phyloP scores from a whole-genome alignment of 306 rosid genomes.

The Gastrolobium bilobum region DNA sequence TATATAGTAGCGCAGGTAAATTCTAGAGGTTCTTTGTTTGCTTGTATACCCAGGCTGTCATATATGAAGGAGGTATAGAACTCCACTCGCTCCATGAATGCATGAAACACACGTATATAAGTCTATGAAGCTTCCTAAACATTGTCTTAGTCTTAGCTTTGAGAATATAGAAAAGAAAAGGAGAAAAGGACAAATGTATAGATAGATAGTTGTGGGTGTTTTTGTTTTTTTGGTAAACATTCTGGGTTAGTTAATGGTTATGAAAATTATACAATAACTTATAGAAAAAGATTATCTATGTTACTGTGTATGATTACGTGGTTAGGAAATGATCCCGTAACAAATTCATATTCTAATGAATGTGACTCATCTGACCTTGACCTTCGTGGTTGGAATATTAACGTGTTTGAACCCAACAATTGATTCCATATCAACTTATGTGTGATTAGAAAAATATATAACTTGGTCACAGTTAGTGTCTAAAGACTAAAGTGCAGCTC shows the following conservation, averaged over 20 bases:
- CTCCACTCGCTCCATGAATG: constrained; percentile 38
- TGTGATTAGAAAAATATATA: background rate
- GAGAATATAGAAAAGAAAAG: background rate
- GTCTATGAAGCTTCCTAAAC: background rate
- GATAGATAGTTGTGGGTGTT: background rate
- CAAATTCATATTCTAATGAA: constrained; percentile 19
- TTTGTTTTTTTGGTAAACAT: background rate
- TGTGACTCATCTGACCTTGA: constrained; percentile 11
- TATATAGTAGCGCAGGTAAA: background rate
- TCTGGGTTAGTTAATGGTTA: background rate
- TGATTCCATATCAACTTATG: background rate
- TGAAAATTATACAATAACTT: background rate
- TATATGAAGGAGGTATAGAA: background rate
- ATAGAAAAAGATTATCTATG: background rate
- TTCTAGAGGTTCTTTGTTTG: constrained; percentile 17
- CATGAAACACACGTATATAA: constrained; percentile 30
- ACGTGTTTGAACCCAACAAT: background rate
- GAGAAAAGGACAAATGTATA: background rate
- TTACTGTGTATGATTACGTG: background rate
- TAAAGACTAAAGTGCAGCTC: background rate
- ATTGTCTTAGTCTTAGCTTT: background rate
- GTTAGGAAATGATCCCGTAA: background rate
- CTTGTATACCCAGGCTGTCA: background rate
- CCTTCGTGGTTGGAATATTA: background rate
- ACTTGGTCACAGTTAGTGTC: background rate